phyloP scores from a whole-genome alignment of 2,329 filamentous ascomycete species.

The Penicillium sp. region DNA sequence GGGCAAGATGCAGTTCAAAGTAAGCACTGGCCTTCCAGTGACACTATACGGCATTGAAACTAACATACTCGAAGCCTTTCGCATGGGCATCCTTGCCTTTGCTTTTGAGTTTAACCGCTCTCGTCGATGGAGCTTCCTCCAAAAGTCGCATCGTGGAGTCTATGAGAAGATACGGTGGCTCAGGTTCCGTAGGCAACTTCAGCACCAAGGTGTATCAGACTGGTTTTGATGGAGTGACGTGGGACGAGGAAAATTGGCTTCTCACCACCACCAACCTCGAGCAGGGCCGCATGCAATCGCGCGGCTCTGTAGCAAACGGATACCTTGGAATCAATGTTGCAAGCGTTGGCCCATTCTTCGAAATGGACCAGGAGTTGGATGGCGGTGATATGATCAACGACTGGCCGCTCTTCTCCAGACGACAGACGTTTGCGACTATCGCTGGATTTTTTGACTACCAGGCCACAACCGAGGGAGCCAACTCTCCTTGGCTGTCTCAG shows the following conservation, averaged over 20 bases:
- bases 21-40: background rate
- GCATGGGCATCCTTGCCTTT: slow-evolving; percentile 14
- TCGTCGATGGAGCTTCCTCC: slow-evolving; percentile 9
- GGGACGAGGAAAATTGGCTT: slow-evolving; percentile 57
- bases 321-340: slow-evolving; percentile 62
- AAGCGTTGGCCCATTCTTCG: slow-evolving; percentile 61
- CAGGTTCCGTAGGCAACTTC: slow-evolving; percentile 5
- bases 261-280: slow-evolving; percentile 52
- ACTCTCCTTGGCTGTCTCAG: slow-evolving; percentile 64
- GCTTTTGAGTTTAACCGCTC: slow-evolving; percentile 8
- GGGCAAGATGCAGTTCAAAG: slow-evolving; percentile 20
- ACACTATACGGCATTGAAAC: background rate
- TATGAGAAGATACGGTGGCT: slow-evolving; percentile 18
- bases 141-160: slow-evolving; percentile 19
- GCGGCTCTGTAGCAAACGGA: slow-evolving; percentile 58
- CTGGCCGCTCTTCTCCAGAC: slow-evolving; percentile 62
- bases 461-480: slow-evolving; percentile 55
- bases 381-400: slow-evolving; percentile 56
- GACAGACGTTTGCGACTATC: slow-evolving; percentile 64
- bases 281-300: slow-evolving; percentile 57
- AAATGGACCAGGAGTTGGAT: slow-evolving; percentile 43
- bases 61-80: slow-evolving; percentile 7
- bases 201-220: slow-evolving; percentile 43
- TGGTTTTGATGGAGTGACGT: slow-evolving; percentile 51
- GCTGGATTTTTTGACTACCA: slow-evolving; percentile 63